Evolutionary conservation across 306 rosid species (phyloP), one percentile per base, ranked within the genome.

Genomic region (Clitoria ternatea): DNA sequence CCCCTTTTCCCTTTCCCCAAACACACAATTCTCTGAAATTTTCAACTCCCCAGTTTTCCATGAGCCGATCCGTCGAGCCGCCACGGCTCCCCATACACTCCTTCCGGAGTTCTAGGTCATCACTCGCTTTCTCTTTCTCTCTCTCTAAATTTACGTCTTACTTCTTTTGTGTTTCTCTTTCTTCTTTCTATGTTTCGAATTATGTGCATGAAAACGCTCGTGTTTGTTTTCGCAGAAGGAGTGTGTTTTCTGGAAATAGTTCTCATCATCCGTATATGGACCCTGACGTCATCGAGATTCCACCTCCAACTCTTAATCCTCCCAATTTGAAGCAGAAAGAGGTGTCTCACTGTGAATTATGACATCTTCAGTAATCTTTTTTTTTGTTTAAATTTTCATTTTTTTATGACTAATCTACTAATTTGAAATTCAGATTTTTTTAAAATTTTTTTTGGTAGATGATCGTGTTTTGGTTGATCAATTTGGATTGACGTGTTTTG

Each of bases 61-160:
- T 61, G 53, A 78, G 83, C 86, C 72, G 81, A 80, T 77, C 69
- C 37, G 62, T 79, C 75, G 64, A 82, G 83, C 83, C 82, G 76
- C 80, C 78, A 71, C 78, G 82, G 54, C 23, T 36, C 4, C 57
- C 26, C 66, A 52, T 37, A 11, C 13, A 39, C 44, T 32, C 78
- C 8, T 18, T 80, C 4, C 43, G 56, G 30, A 78, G 12, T 47
- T 14, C 54, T 11, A 2, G 18, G 24, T 47, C 7, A 52, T 11
- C 32, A 52, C 8, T 22, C 43, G 7, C 13, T 37, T 11, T 37
- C 11, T 37, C n/a, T 37, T 13, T 37, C 11, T 35, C 10, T 37
- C 44, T 11, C 44, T 37, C 44, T n/a, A n/a, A n/a, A n/a, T n/a
- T n/a, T n/a, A n/a, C n/a, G n/a, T n/a, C n/a, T n/a, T 37, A 8